Evolutionary conservation across 2,329 filamentous ascomycete species (phyloP).

Genomic region (Apiospora sp.): DNA sequence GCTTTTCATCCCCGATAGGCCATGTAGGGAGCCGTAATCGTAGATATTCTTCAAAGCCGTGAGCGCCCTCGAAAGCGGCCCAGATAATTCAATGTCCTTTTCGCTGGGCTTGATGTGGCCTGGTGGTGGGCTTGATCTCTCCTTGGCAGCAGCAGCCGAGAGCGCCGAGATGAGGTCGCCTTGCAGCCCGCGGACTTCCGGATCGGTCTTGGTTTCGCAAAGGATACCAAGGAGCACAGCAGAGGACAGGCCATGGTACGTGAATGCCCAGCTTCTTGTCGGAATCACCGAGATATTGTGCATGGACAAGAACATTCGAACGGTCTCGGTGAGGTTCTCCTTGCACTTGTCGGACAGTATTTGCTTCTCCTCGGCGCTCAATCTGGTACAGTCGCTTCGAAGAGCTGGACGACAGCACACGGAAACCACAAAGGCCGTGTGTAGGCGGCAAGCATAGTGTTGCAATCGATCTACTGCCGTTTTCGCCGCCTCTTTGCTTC

Average conservation of each 20-base stretch:
- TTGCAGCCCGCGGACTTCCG: constrained; percentile 69
- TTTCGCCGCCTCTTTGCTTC: constrained; percentile 69
- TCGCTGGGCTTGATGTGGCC: constrained; percentile 62
- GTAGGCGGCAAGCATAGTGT: constrained; percentile 69
- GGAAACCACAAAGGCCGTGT: constrained; percentile 71
- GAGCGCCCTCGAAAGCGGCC: constrained; percentile 67
- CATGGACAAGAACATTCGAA: constrained; percentile 74
- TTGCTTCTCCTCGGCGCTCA: constrained; percentile 61
- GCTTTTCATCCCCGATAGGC: constrained; percentile 54
- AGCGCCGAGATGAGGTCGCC: constrained; percentile 70
- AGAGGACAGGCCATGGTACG: constrained; percentile 71
- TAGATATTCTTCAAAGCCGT: constrained; percentile 71
- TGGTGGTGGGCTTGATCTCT: constrained; percentile 59
- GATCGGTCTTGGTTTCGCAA: constrained; percentile 69
- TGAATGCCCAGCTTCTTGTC: constrained; percentile 73
- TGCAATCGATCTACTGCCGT: constrained; percentile 69
- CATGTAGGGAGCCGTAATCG: constrained; percentile 67
- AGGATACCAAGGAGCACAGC: constrained; percentile 70
- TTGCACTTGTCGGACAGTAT: constrained; percentile 67
- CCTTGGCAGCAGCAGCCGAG: constrained; percentile 70
- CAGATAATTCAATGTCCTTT: constrained; percentile 68
- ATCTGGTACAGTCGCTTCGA: constrained; percentile 58
- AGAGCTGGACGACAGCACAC: constrained; percentile 71
- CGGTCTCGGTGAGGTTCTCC: constrained; percentile 68
- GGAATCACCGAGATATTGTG: constrained; percentile 72